phyloP scores from a whole-genome alignment of 2,329 filamentous ascomycete genomes.

The Fusarium duplospermum region DNA sequence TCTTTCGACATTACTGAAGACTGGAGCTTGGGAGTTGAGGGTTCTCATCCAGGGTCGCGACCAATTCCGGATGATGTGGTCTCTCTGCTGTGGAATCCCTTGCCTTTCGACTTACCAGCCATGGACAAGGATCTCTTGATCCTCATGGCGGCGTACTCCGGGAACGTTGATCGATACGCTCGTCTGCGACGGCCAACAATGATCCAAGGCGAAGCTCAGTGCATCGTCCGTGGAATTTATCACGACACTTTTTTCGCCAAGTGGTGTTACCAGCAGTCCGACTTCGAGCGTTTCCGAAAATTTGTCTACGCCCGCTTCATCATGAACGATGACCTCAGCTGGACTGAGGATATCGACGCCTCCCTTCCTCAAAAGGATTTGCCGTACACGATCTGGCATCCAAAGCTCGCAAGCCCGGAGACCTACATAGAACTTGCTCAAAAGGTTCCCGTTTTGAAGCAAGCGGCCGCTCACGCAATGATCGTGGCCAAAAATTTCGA shows the following conservation, averaged over 20 bases:
- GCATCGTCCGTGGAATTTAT: slow-evolving; percentile 10
- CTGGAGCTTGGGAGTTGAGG: background rate
- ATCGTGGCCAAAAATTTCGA: background rate
- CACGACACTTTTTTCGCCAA: background rate
- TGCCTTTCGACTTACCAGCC: slow-evolving; percentile 51
- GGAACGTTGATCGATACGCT: slow-evolving; percentile 54
- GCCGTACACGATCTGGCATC: slow-evolving; percentile 1
- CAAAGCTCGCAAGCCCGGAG: background rate
- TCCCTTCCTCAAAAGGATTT: background rate
- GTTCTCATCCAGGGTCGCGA: background rate
- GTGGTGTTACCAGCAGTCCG: slow-evolving; percentile 1
- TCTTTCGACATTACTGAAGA: slow-evolving; percentile 20
- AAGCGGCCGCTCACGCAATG: background rate
- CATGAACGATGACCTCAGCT: slow-evolving; percentile 1
- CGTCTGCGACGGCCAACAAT: slow-evolving; percentile 47
- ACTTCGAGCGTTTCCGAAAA: background rate
- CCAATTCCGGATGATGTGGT: background rate
- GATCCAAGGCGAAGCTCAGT: background rate
- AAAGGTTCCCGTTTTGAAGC: background rate
- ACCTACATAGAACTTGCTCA: background rate
- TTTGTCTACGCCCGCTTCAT: slow-evolving; percentile 4
- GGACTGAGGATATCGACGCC: background rate
- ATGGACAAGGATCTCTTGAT: slow-evolving; percentile 54
- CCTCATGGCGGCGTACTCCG: slow-evolving; percentile 50
- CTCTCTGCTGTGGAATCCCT: slow-evolving; percentile 30